phyloP scores from a whole-genome alignment of 495 filamentous ascomycete species.

The Penicillium diatomitis region DNA sequence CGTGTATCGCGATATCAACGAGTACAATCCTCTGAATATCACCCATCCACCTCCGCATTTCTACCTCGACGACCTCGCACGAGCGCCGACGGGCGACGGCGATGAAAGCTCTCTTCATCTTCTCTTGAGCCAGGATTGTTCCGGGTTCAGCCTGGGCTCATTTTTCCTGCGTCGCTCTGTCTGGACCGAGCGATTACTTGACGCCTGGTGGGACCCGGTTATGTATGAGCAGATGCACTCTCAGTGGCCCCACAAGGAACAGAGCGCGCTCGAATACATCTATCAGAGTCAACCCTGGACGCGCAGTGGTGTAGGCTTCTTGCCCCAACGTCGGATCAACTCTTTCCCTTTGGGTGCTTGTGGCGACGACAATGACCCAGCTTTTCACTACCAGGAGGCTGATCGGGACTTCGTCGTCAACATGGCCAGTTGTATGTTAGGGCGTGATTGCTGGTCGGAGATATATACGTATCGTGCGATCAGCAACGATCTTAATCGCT shows the following conservation, averaged over 20 bases:
- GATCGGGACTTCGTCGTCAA: conserved; percentile 95
- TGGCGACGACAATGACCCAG: conserved; percentile 60
- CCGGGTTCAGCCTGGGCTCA: conserved; percentile 91
- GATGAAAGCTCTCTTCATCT: conserved; percentile 70
- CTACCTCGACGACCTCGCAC: conserved; percentile 66
- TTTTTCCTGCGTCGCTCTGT: conserved; percentile 80
- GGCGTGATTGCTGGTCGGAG: conserved; percentile 94
- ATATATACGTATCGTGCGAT: conserved; percentile 88
- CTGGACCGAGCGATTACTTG: conserved; percentile 88
- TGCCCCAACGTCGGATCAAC: conserved; percentile 88
- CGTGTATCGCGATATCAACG: conserved; percentile 93
- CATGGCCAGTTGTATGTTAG: conserved; percentile 96
- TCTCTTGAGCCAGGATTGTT: conserved; percentile 87
- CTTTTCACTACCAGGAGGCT: conserved; percentile 76
- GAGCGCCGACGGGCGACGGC: conserved; percentile 65
- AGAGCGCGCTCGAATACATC: conserved; percentile 87
- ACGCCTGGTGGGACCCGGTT: conserved; percentile 98
- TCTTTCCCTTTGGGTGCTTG: conserved; percentile 88
- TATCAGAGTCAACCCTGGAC: conserved; percentile 92
- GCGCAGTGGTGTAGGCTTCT: conserved; percentile 76
- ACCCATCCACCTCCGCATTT: conserved; percentile 62
- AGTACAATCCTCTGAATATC: conserved; percentile 93
- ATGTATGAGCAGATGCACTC: conserved; percentile 98
- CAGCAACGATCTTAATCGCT: conserved; percentile 76
- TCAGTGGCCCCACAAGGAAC: conserved; percentile 99